Evolutionary conservation across 257 asterid genomes (phyloP), one percentile per base, ranked within the genome.

Genomic region (Plantago ovata): DNA sequence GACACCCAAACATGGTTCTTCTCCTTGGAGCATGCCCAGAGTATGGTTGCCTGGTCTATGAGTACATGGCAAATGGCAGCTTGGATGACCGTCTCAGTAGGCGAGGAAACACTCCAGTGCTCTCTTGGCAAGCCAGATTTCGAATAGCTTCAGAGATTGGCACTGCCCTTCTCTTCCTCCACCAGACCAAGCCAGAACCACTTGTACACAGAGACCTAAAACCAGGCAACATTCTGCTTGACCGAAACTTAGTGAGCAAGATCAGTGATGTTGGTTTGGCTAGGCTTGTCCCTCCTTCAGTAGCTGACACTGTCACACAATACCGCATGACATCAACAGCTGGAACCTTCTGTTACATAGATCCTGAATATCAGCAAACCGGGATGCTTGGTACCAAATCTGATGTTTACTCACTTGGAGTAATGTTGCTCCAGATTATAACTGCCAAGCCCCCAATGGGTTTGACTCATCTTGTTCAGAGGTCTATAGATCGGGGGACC

Each of bases 1-100:
- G 96, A 21, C 98, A 92, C 70, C 98, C 98, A 1, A 92, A 92
- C 84, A 87, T 91, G 98, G 98, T 92, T 46, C 95, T 92, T 61
- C 95, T 87, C 56, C 88, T 91, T 2, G 98, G 98, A 60, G 98
- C 98, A 24, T 91, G 98, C 72, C 96, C 95, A 4, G 96, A 87
- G 56, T 83, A 83, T 9, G 98, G 98, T n/a, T 91, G 95, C 72
- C 85, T 87, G 14, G 95, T 91, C 32, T 91, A 91, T 23, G 98
- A 91, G 67, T 79, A 83, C 85, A 85, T 87, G 95, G 84, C 87
- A 38, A 87, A 91, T 23, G 96, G 98, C 48, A 87, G 95, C 85
- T 70, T 91, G 66, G 98, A 92, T 1, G 98, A 92, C 60, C 61
- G 94, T 56, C 80, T 92, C 53, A 83, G 85, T 64, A 62, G 77